A percentile compares a stretch with the other conserved stretches of the same genome.
Conservation (phyloP, 2,329 filamentous ascomycete genomes). For the Bipolaris gigantea region DNA sequence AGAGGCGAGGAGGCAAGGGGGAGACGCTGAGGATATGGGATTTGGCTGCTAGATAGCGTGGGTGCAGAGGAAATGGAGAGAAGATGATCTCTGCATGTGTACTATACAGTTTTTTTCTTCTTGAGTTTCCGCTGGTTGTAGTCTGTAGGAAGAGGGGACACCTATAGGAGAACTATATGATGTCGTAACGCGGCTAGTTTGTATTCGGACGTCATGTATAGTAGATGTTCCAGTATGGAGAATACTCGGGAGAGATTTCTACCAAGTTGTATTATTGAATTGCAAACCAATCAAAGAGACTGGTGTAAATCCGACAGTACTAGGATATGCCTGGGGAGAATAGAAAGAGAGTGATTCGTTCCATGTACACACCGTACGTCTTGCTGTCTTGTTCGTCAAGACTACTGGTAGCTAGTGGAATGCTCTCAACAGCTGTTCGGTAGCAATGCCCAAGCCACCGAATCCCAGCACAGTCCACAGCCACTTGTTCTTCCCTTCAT, state of each 20-base stretch:
- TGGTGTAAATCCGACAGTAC: neutral
- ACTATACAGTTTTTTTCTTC: neutral
- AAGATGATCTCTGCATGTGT: neutral
- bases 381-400: neutral
- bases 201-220: neutral
- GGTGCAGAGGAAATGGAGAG: neutral
- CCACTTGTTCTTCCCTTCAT: slow-evolving; percentile 60
- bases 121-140: neutral
- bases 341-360: neutral
- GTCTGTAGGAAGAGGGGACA: neutral
- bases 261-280: neutral
- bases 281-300: neutral
- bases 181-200: neutral
- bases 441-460: slow-evolving; percentile 53
- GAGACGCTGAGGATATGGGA: slow-evolving; percentile 52
- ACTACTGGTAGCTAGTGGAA: slow-evolving; percentile 25
- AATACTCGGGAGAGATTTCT: neutral
- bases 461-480: slow-evolving; percentile 56
- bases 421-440: slow-evolving; percentile 49
- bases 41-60: slow-evolving; percentile 24
- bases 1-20: slow-evolving; percentile 48
- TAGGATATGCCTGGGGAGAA: neutral
- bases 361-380: neutral
- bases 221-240: neutral
- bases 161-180: neutral